Percentiles rank a stretch among this genome's conserved stretches.
These are phyloP conservation scores for Phytophthora cryptogea DNA, from an alignment of 352 stramenopile genomes.

Conservation along the genomic window DNA sequence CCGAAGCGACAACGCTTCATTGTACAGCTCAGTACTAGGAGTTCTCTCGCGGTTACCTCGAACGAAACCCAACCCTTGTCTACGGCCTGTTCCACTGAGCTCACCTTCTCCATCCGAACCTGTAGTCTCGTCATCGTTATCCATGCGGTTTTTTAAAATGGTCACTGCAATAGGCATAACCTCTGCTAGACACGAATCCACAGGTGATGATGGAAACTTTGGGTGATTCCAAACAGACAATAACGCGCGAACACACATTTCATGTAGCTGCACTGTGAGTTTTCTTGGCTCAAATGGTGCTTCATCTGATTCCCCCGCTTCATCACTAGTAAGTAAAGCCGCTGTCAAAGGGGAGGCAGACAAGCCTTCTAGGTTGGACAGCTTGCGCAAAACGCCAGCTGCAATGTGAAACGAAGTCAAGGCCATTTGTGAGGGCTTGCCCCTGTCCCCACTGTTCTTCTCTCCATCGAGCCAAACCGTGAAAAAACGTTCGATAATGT, in stretches of 20 bases:
- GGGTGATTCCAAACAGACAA: conserved; percentile 65
- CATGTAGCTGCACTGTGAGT: conserved; percentile 68
- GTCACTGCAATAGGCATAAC: conserved; percentile 75
- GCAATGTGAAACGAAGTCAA: conserved; percentile 72
- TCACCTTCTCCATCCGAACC: conserved; percentile 37
- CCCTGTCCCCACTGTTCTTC: neutral
- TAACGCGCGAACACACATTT: conserved; percentile 58
- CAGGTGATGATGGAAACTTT: conserved; percentile 43
- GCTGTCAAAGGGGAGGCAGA: conserved; percentile 66
- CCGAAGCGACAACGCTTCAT: conserved; percentile 51
- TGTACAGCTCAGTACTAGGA: conserved; percentile 37
- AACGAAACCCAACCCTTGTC: conserved; percentile 44
- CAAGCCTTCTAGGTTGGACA: conserved; percentile 74
- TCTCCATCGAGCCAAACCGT: conserved; percentile 32
- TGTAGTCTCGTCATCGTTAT: conserved; percentile 37
- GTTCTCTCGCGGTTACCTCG: conserved; percentile 37
- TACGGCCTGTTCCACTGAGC: conserved; percentile 27
- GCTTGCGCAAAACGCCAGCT: conserved; percentile 55
- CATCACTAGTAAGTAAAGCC: conserved; percentile 60
- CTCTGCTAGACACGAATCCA: conserved; percentile 60
- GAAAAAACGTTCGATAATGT: conserved; percentile 51
- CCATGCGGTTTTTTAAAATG: conserved; percentile 78
- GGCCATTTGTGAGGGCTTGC: conserved; percentile 55
- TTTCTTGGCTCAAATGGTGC: conserved; percentile 52
- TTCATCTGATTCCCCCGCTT: conserved; percentile 33